phyloP scores from a whole-genome alignment of 2,329 filamentous ascomycete genomes.

The Dothiorella sarmentorum region DNA sequence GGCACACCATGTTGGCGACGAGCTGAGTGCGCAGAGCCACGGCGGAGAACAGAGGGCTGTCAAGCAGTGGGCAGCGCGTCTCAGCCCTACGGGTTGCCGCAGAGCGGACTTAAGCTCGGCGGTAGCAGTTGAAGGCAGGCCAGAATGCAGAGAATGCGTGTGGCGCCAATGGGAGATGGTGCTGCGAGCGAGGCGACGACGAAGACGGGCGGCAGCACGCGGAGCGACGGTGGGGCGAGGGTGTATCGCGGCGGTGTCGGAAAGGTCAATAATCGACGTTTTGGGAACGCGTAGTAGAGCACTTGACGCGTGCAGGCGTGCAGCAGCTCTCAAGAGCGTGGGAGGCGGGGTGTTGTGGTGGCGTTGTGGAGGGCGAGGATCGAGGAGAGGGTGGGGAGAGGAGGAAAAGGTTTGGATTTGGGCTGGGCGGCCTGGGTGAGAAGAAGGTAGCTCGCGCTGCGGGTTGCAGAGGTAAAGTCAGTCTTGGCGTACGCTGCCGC shows the following conservation, averaged over 20 bases:
- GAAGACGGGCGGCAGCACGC: constrained; percentile 12
- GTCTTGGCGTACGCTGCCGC: constrained; percentile 13
- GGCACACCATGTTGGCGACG: constrained; percentile 33
- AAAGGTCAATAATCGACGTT: constrained; percentile 15
- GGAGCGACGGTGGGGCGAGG: constrained; percentile 18
- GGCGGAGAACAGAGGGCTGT: not conserved
- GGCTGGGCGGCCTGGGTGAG: constrained; percentile 11
- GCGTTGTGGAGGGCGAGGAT: constrained; percentile 28
- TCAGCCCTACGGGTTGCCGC: constrained; percentile 18
- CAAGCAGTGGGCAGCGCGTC: constrained; percentile 6
- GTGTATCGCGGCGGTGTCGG: constrained; percentile 11
- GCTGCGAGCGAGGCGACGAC: constrained; percentile 7
- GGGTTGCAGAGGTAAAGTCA: constrained; percentile 11
- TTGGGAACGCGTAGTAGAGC: constrained; percentile 15
- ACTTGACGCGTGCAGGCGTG: constrained; percentile 9
- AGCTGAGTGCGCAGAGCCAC: constrained; percentile 7
- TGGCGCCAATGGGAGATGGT: not conserved
- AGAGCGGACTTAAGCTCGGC: constrained; percentile 17
- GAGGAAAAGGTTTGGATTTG: constrained; percentile 22
- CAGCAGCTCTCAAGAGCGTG: not conserved
- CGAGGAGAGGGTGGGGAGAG: constrained; percentile 30
- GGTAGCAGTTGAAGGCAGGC: not conserved
- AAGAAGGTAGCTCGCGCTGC: constrained; percentile 11
- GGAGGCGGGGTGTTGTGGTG: constrained; percentile 24
- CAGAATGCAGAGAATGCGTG: not conserved